phyloP scores from a whole-genome alignment of 345 rosid genomes.

The Acer campestre region DNA sequence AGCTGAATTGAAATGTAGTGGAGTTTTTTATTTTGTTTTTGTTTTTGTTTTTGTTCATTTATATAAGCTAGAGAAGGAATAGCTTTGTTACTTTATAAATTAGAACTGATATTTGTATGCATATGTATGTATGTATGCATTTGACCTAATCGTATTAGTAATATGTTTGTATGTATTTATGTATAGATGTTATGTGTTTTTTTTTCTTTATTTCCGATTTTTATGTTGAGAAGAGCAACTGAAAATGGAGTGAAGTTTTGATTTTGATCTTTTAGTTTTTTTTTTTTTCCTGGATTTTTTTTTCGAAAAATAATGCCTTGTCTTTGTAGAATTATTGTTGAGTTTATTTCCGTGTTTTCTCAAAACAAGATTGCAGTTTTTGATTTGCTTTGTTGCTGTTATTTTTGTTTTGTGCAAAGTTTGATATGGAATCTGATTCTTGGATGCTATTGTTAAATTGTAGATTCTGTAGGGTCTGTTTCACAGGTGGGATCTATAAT shows the following conservation, averaged over 20 bases:
- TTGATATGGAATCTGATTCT: constrained; percentile 3
- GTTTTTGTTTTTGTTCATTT: neutral
- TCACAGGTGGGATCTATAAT: constrained; percentile 19
- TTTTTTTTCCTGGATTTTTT: neutral
- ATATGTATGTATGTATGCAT: neutral
- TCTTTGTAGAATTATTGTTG: neutral
- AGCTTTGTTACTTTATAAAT: neutral
- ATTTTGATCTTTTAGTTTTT: neutral
- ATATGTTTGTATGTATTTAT: neutral
- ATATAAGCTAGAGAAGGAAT: neutral
- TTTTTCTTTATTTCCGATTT: too few species aligned
- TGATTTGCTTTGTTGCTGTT: neutral
- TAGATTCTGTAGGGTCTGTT: constrained; percentile 45
- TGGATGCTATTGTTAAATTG: constrained; percentile 11
- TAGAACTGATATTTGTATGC: too few species aligned
- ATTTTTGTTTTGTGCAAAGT: neutral
- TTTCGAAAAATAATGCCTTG: too few species aligned
- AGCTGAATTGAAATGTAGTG: neutral
- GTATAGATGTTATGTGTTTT: neutral
- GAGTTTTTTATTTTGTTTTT: neutral
- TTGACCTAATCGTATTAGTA: too few species aligned
- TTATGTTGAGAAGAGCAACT: neutral
- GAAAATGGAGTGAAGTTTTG: neutral
- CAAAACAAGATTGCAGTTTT: neutral
- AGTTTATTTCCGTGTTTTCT: neutral